Percentiles rank a stretch among this genome's conserved stretches.
These are phyloP conservation scores for Teratosphaeria gauchensis DNA, from an alignment of 2,329 filamentous ascomycete genomes.

Conservation along the genomic window DNA sequence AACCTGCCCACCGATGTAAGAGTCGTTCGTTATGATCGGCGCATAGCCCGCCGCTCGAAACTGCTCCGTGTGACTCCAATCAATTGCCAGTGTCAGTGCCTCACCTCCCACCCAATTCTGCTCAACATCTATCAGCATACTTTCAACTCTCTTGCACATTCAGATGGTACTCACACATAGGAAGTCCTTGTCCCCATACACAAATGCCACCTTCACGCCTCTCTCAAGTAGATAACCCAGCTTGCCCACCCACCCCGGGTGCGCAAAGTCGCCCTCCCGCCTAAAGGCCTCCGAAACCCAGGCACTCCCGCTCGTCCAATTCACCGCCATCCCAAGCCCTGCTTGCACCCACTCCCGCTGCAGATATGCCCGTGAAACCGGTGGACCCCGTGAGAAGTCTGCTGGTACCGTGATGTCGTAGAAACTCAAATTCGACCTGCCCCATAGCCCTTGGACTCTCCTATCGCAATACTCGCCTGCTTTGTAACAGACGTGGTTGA, in stretches of 20 bases:
- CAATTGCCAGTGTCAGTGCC: slow-evolving; percentile 23
- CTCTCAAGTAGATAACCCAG: slow-evolving; percentile 33
- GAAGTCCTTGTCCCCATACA: slow-evolving; percentile 49
- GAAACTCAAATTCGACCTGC: slow-evolving; percentile 34
- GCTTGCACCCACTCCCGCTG: slow-evolving; percentile 48
- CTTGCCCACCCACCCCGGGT: slow-evolving; percentile 26
- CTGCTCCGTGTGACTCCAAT: slow-evolving; percentile 26
- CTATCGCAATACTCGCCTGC: slow-evolving; percentile 39
- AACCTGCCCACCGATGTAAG: slow-evolving; percentile 7
- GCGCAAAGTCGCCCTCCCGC: slow-evolving; percentile 35
- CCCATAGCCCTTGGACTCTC: slow-evolving; percentile 39
- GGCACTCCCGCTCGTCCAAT: background rate
- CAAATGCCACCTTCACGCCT: slow-evolving; percentile 51
- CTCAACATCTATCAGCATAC: slow-evolving; percentile 22
- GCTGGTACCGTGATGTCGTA: slow-evolving; percentile 45
- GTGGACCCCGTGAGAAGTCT: slow-evolving; percentile 34
- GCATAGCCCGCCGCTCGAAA: slow-evolving; percentile 22
- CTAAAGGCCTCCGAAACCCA: slow-evolving; percentile 33
- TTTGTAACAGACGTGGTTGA: slow-evolving; percentile 33
- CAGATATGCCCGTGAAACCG: slow-evolving; percentile 47
- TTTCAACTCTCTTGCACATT: background rate
- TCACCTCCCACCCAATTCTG: slow-evolving; percentile 20
- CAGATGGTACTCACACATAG: background rate
- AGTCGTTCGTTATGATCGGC: slow-evolving; percentile 24
- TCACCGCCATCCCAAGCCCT: slow-evolving; percentile 45